Percentiles rank a stretch among this genome's conserved stretches.
These are phyloP conservation scores for Medicago lupulina DNA, from an alignment of 306 rosid species.

Conservation along the genomic window DNA sequence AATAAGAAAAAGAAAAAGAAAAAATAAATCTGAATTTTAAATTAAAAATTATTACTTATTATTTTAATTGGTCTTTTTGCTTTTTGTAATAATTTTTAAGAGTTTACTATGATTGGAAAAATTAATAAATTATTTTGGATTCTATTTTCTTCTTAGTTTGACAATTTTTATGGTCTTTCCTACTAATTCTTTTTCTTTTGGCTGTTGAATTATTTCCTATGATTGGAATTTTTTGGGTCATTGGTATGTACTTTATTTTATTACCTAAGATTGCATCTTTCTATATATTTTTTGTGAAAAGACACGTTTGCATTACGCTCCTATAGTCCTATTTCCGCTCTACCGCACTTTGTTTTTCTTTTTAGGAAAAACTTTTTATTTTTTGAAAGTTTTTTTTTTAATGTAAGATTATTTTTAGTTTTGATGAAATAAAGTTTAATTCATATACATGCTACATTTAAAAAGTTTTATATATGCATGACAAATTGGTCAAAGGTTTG, in stretches of 20 bases:
- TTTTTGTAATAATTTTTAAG: neutral
- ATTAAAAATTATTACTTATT: neutral
- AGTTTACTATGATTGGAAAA: neutral
- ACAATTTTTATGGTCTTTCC: neutral
- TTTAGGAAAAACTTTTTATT: too few relatives aligned
- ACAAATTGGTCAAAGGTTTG: too few relatives aligned
- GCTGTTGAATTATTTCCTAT: conserved; percentile 24
- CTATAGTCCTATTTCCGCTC: conserved; percentile 43
- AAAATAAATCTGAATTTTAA: neutral
- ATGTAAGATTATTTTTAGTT: too few relatives aligned
- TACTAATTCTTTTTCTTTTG: neutral
- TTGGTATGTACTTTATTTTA: conserved; percentile 5
- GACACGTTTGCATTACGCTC: conserved; percentile 31
- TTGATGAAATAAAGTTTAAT: too few relatives aligned
- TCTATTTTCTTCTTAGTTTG: neutral
- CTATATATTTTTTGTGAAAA: neutral
- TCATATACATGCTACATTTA: too few relatives aligned
- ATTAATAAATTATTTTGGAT: neutral
- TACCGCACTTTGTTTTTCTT: conserved; percentile 46
- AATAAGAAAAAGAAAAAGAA: too few relatives aligned
- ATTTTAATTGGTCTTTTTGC: neutral
- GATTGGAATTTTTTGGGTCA: neutral
- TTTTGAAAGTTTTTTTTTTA: too few relatives aligned
- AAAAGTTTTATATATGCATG: too few relatives aligned
- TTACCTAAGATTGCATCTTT: neutral